Base-by-base conservation (phyloP, 2,329 filamentous ascomycete species). In the Penicillium aurantiogriseum region DNA sequence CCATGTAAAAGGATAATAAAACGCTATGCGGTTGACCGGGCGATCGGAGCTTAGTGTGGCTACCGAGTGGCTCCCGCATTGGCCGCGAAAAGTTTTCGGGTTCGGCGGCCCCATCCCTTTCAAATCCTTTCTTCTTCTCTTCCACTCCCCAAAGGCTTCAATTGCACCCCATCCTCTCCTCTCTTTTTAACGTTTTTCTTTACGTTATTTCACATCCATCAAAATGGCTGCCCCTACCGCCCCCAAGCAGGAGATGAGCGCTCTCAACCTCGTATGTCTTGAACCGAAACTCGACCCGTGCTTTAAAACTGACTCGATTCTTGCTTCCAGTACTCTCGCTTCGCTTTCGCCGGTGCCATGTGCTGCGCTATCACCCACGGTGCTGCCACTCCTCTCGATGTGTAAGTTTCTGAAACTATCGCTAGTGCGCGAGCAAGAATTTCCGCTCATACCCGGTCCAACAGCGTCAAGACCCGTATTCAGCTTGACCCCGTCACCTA, bases 311-410 rank as follows among this genome's bases (percentile, higher is more conserved):
- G 29, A 51, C 40, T 9, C 43, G 21, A 42, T 25, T 25, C 17
- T 17, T 53, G 17, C 31, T 36, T 36, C 10, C 15, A 47, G 51
- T 54, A 51, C 88, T 90, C 91, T 72, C 87, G 91, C 80, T 97
- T 97, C 83, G 93, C 94, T 81, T 89, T 99, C 73, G 92, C 94
- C 72, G 94, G 94, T 81, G 94, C 94, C 71, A 83, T 97, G 84
- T 97, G 94, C 88, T 99, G 94, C 81, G 94, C 92, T 71, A 83
- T 97, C 81, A 99, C 94, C 76, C 94, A 99, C 86, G 94, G 93
- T 80, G 89, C 85, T 74, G 88, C 97, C 72, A 99, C 94, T 69
- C 94, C 94, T 75, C 92, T 99, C 79, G 94, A 99, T 90, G 94
- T 99, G 93, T 97, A 94, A 80, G 93, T 90, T 61, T 43, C 11